Conservation (phyloP, 169 alveolate species). For the Eimeria necatrix region DNA sequence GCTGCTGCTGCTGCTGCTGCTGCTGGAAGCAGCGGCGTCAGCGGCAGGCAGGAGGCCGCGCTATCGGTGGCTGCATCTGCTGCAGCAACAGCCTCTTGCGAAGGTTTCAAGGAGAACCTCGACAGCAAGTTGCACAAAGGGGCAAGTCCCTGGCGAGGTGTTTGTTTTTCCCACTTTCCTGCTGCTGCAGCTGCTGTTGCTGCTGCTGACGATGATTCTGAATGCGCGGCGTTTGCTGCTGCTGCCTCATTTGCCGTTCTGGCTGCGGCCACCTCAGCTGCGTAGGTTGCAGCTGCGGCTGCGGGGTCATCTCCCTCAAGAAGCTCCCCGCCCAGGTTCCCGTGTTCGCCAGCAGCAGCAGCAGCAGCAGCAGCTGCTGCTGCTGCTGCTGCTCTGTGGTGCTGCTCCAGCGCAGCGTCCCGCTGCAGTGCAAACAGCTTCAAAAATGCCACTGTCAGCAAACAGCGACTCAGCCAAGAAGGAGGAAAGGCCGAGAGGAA, state of each 20-base stretch:
- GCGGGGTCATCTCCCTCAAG: background rate
- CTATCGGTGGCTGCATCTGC: conserved; percentile 5
- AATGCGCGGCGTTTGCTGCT: background rate
- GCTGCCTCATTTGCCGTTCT: background rate
- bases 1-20: conserved; percentile 23
- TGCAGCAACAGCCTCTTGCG: conserved; percentile 13
- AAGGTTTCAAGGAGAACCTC: background rate
- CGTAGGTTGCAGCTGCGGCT: background rate
- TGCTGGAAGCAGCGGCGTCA: background rate
- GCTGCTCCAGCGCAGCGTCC: conserved; percentile 34
- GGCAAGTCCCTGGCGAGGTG: conserved; percentile 8
- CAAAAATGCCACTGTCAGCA: conserved; percentile 14
- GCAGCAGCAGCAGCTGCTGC: background rate
- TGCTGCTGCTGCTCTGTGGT: background rate
- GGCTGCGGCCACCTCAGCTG: background rate
- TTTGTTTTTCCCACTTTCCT: background rate
- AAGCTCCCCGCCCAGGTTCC: background rate
- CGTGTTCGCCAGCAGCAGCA: background rate
- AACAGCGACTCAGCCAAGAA: conserved; percentile 41
- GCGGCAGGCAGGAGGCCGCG: background rate
- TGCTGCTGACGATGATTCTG: background rate
- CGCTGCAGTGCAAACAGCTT: conserved; percentile 27
- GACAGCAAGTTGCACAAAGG: conserved; percentile 30
- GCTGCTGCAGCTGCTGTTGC: background rate
- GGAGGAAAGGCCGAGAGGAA: conserved; percentile 72